These are phyloP conservation scores for Gryganskiella cystojenkinii DNA, from an alignment of 192 early-diverging fungal genomes.

Conservation along the genomic window DNA sequence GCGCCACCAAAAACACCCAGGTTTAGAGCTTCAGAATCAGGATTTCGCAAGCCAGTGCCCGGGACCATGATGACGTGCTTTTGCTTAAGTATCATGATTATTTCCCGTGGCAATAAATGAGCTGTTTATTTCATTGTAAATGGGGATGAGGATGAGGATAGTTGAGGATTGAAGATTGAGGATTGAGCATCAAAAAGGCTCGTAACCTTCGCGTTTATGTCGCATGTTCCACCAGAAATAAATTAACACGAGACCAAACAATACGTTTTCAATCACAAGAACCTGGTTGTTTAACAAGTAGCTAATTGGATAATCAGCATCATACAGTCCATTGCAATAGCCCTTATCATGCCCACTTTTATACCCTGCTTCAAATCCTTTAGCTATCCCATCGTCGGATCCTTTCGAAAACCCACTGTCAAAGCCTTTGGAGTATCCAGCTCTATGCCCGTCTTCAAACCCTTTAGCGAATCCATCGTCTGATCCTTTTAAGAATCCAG, in stretches of 20 bases:
- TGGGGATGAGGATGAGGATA: slow-evolving; percentile 6
- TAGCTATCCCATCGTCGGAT: not conserved
- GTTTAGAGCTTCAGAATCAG: too few species aligned
- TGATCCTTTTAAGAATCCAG: not conserved
- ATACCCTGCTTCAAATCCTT: slow-evolving; percentile 14
- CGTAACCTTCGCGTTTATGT: slow-evolving; percentile 8
- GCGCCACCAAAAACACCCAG: too few species aligned
- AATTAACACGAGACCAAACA: not conserved
- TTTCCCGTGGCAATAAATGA: not conserved
- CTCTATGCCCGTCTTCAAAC: too few species aligned
- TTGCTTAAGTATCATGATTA: slow-evolving; percentile 1
- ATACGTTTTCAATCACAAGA: slow-evolving; percentile 14
- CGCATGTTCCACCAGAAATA: slow-evolving; percentile 4
- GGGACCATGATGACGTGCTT: too few species aligned
- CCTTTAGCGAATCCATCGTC: not conserved
- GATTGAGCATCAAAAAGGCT: slow-evolving; percentile 4
- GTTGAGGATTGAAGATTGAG: not conserved
- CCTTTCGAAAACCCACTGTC: not conserved
- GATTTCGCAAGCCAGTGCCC: too few species aligned
- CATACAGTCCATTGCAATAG: slow-evolving; percentile 20
- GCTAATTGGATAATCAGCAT: slow-evolving; percentile 22
- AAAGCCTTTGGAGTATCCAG: not conserved
- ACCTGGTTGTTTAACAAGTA: slow-evolving; percentile 26
- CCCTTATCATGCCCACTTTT: slow-evolving; percentile 25
- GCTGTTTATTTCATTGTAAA: slow-evolving; percentile 10